Conservation (phyloP, 2,329 filamentous ascomycete species). For the Fusarium proliferatum region DNA sequence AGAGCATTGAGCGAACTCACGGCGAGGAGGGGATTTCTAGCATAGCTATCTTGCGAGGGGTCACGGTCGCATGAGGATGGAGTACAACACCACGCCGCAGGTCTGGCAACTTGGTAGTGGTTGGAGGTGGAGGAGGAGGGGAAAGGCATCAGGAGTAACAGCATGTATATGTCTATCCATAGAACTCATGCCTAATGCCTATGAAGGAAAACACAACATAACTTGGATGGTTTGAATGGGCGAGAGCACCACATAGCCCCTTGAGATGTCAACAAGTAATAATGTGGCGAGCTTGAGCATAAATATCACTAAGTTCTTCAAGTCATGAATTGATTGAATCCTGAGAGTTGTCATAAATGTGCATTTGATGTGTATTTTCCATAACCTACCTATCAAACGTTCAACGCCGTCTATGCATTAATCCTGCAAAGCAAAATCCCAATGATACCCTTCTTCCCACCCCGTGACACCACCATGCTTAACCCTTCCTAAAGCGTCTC, state of each 20-base stretch:
- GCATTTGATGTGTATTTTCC: constrained; percentile 42
- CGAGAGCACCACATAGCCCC: not conserved
- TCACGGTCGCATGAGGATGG: not conserved
- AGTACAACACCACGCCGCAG: not conserved
- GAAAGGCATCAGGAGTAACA: not conserved
- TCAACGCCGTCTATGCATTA: constrained; percentile 52
- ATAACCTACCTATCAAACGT: constrained; percentile 44
- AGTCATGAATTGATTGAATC: not conserved
- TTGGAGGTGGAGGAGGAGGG: not conserved
- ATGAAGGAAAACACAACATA: not conserved
- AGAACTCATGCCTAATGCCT: constrained; percentile 13
- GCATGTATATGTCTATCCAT: constrained; percentile 15
- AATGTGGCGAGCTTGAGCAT: not conserved
- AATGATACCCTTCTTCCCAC: constrained; percentile 25
- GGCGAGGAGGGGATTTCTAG: not conserved
- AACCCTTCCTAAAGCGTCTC: constrained; percentile 11
- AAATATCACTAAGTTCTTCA: not conserved
- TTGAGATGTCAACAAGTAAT: not conserved
- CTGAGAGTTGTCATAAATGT: not conserved
- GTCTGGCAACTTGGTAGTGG: not conserved
- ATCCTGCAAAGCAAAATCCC: constrained; percentile 34
- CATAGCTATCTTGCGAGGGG: not conserved
- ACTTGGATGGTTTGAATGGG: not conserved
- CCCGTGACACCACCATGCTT: constrained; percentile 4
- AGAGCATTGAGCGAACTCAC: not conserved